A percentile compares a stretch with the other conserved stretches of the same genome.
phyloP scores from a whole-genome alignment of 1,139 yeast genomes.

The Scheffersomyces insectosa region DNA sequence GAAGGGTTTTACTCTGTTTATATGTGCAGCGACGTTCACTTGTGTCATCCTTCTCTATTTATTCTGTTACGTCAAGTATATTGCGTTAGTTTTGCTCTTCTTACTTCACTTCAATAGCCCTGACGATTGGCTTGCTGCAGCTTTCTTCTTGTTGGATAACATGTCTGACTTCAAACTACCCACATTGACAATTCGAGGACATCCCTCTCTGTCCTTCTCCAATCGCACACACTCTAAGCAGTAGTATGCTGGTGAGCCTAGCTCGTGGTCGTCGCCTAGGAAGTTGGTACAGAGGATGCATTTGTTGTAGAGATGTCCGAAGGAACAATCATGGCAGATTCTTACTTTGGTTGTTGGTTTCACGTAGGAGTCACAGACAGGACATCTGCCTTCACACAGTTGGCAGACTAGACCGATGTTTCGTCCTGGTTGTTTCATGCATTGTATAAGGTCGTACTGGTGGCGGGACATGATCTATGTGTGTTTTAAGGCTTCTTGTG shows the following conservation, averaged over 20 bases:
- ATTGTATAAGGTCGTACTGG: slow-evolving; percentile 82
- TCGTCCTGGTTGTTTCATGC: slow-evolving; percentile 85
- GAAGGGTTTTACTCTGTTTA: too few species aligned
- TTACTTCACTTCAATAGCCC: neutral
- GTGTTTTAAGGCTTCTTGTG: neutral
- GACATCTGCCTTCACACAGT: slow-evolving; percentile 91
- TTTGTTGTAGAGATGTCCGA: slow-evolving; percentile 61
- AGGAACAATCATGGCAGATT: slow-evolving; percentile 84
- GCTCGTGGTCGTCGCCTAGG: slow-evolving; percentile 43
- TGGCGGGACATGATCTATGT: slow-evolving; percentile 71
- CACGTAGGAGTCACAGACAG: slow-evolving; percentile 85
- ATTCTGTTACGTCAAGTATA: neutral
- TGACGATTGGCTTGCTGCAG: neutral
- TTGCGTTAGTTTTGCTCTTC: neutral
- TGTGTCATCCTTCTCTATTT: too few species aligned
- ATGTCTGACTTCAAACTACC: slow-evolving; percentile 75
- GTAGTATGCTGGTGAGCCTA: slow-evolving; percentile 68
- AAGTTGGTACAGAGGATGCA: slow-evolving; percentile 75
- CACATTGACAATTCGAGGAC: slow-evolving; percentile 80
- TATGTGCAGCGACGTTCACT: too few species aligned
- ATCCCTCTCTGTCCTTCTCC: slow-evolving; percentile 89
- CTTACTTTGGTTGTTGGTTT: slow-evolving; percentile 72
- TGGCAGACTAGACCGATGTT: slow-evolving; percentile 70
- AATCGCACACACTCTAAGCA: slow-evolving; percentile 82
- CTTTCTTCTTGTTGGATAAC: slow-evolving; percentile 53